These are phyloP conservation scores for Starmerella stellata DNA, from an alignment of 805 yeast species.

Conservation along the genomic window DNA sequence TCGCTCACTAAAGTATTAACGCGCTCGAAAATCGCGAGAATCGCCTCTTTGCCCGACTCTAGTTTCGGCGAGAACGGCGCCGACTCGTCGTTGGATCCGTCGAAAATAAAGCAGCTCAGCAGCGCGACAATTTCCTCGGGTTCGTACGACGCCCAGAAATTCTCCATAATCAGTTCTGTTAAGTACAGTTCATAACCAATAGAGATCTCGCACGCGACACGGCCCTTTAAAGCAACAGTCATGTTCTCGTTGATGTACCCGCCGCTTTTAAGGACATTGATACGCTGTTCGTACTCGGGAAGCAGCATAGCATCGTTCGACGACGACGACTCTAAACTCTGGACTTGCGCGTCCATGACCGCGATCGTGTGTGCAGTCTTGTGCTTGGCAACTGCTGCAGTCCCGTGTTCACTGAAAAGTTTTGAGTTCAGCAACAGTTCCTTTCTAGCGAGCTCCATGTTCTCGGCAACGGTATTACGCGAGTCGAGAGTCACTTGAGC, in stretches of 20 bases:
- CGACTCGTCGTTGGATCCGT: slow-evolving; percentile 56
- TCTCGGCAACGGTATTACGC: neutral
- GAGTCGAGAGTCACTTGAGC: neutral
- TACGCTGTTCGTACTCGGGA: slow-evolving; percentile 85
- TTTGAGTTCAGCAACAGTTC: too few relatives aligned
- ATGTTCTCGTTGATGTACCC: slow-evolving; percentile 60
- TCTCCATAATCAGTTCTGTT: slow-evolving; percentile 78
- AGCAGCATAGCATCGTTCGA: slow-evolving; percentile 39
- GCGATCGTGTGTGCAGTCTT: neutral
- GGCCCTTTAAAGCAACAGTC: slow-evolving; percentile 43
- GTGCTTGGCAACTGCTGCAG: neutral
- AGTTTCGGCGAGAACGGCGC: slow-evolving; percentile 65
- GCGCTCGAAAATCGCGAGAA: slow-evolving; percentile 49
- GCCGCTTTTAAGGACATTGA: slow-evolving; percentile 58
- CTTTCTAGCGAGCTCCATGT: neutral
- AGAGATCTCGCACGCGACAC: slow-evolving; percentile 30
- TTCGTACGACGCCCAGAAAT: slow-evolving; percentile 79
- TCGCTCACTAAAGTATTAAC: slow-evolving; percentile 43
- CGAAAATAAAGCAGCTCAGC: slow-evolving; percentile 79
- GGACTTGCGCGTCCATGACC: neutral
- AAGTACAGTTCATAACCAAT: slow-evolving; percentile 86
- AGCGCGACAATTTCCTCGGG: slow-evolving; percentile 95
- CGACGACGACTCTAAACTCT: neutral
- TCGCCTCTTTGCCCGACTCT: slow-evolving; percentile 40
- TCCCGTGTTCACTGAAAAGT: neutral